phyloP scores from a whole-genome alignment of 345 rosid species.

The Citrus mangshanensis region DNA sequence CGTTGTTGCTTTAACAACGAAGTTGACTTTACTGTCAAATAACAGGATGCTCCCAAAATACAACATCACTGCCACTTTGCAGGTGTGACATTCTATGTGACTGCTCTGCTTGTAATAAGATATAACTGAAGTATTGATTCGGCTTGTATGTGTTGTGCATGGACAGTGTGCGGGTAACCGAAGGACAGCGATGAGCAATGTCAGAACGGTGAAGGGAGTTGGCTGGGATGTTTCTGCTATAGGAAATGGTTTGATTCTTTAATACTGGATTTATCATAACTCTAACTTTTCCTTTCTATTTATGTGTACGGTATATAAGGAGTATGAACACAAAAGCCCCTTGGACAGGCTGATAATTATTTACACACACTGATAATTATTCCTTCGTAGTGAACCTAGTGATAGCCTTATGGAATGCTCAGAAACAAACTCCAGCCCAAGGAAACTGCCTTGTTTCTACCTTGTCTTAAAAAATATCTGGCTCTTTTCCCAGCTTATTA shows the following conservation, averaged over 20 bases:
- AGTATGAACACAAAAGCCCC: not conserved
- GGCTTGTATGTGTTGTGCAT: not conserved
- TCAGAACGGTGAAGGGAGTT: constrained; percentile 76
- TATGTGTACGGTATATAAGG: not conserved
- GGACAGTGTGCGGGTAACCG: constrained; percentile 96
- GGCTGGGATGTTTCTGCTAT: constrained; percentile 96
- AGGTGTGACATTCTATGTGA: constrained; percentile 37
- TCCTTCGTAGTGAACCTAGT: not conserved
- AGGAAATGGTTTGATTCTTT: constrained; percentile 68
- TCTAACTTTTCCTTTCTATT: not conserved
- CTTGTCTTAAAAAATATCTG: not conserved
- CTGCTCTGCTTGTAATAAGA: not conserved
- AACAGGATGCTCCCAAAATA: constrained; percentile 80
- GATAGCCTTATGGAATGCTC: not conserved
- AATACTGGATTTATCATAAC: not conserved
- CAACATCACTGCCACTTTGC: constrained; percentile 72
- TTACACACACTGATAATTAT: not conserved
- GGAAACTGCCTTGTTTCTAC: not conserved
- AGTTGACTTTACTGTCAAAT: constrained; percentile 10
- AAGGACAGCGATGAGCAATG: constrained; percentile 96
- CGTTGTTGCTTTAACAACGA: not conserved
- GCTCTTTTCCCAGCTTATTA: not conserved
- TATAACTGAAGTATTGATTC: constrained; percentile 5
- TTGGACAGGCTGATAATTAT: not conserved
- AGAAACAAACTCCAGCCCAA: not conserved